A percentile compares a stretch with the other conserved stretches of the same genome.
phyloP scores from a whole-genome alignment of 495 filamentous ascomycete species.

The Hypoxylon crocopeplum region DNA sequence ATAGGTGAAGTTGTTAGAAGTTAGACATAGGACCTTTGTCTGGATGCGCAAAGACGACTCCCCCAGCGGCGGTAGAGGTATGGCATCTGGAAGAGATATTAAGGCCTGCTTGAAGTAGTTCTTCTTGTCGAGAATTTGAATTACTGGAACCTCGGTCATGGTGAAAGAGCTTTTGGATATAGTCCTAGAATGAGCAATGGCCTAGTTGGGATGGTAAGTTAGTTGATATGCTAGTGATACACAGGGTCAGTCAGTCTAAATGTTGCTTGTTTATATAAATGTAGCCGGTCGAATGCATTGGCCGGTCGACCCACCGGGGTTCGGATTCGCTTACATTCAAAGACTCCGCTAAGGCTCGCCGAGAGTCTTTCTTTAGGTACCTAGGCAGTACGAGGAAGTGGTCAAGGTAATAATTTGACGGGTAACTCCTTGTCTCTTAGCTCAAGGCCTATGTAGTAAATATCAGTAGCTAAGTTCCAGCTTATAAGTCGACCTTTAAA shows the following conservation, averaged over 20 bases:
- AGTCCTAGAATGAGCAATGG: too few relatives aligned
- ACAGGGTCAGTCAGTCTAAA: too few relatives aligned
- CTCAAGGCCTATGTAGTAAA: too few relatives aligned
- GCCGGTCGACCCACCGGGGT: background rate
- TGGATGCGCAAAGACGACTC: constrained; percentile 52
- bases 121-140: constrained; percentile 47
- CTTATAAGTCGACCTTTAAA: too few relatives aligned
- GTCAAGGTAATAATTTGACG: too few relatives aligned
- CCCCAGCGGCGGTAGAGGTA: constrained; percentile 36
- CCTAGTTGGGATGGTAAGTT: too few relatives aligned
- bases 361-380: background rate
- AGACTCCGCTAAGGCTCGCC: background rate
- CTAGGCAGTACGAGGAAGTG: too few relatives aligned
- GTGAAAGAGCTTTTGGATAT: background rate
- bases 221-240: too few relatives aligned
- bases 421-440: too few relatives aligned
- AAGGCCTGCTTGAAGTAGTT: constrained; percentile 47
- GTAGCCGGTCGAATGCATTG: constrained; percentile 1
- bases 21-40: constrained; percentile 53
- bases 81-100: constrained; percentile 36
- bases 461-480: too few relatives aligned
- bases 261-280: background rate
- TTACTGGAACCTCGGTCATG: constrained; percentile 26
- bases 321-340: background rate
- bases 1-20: constrained; percentile 64